These are phyloP conservation scores for Leishmania tropica DNA, from an alignment of 208 protist genomes.

Conservation along the genomic window DNA sequence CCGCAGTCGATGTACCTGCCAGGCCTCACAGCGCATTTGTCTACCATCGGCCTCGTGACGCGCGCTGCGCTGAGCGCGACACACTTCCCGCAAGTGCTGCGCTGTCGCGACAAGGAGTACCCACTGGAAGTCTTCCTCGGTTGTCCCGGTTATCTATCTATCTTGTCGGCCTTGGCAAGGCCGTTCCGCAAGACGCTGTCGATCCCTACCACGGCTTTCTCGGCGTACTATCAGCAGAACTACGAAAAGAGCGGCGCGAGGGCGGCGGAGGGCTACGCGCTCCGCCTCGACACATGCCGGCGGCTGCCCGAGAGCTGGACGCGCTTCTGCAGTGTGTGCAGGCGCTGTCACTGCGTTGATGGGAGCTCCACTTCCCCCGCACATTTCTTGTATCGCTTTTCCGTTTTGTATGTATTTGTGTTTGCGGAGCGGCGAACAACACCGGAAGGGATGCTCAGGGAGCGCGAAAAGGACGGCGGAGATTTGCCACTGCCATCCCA, in stretches of 20 bases:
- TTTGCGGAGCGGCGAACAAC: too few species aligned
- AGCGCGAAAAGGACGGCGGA: background rate
- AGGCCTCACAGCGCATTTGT: constrained; percentile 26
- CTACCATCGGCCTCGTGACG: constrained; percentile 30
- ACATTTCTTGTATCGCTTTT: background rate
- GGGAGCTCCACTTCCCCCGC: background rate
- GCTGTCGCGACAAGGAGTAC: constrained; percentile 34
- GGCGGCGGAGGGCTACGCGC: constrained; percentile 12
- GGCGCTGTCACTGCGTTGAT: constrained; percentile 9
- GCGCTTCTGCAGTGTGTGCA: constrained; percentile 11
- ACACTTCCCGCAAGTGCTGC: constrained; percentile 34
- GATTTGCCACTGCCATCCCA: background rate
- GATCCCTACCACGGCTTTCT: constrained; percentile 36
- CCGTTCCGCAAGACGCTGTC: constrained; percentile 22
- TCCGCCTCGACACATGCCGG: constrained; percentile 6
- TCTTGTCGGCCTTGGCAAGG: constrained; percentile 32
- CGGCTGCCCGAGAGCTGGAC: constrained; percentile 7
- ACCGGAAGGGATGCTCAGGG: background rate
- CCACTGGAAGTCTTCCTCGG: constrained; percentile 59
- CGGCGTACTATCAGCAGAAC: constrained; percentile 25
- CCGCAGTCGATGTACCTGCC: constrained; percentile 31
- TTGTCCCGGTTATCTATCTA: constrained; percentile 63
- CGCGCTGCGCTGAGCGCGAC: constrained; percentile 6
- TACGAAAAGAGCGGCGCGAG: constrained; percentile 9
- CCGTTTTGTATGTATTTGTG: too few species aligned